phyloP scores from a whole-genome alignment of 148 eudicot genomes.

The Diospyros kaki region DNA sequence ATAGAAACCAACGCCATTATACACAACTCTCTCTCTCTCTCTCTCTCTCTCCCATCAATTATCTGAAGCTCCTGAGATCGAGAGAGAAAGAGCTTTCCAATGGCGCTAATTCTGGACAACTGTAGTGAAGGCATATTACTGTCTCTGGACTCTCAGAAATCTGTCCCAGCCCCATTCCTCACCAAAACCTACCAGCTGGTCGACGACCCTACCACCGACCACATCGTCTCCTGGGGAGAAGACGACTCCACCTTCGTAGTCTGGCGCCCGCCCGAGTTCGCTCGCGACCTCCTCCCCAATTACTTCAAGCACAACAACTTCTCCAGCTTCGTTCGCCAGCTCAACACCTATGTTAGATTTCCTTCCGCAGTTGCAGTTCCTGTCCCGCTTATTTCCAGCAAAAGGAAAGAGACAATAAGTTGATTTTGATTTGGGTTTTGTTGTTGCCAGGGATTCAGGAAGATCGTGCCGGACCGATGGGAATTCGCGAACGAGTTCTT shows the following conservation, averaged over 20 bases:
- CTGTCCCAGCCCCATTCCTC: constrained; percentile 77
- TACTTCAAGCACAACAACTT: constrained; percentile 77
- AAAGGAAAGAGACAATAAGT: too few relatives aligned
- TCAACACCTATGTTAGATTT: constrained; percentile 57
- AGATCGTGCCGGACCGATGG: constrained; percentile 81
- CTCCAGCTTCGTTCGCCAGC: constrained; percentile 73
- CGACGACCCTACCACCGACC: constrained; percentile 63
- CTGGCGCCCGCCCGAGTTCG: constrained; percentile 93
- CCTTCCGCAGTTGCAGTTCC: too few relatives aligned
- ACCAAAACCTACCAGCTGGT: constrained; percentile 66
- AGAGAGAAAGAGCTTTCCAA: constrained; percentile 4
- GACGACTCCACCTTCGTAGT: constrained; percentile 78
- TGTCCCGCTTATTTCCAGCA: background rate
- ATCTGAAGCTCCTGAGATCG: background rate
- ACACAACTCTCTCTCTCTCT: background rate
- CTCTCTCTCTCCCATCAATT: background rate
- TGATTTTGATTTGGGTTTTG: too few relatives aligned
- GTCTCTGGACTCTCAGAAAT: constrained; percentile 60
- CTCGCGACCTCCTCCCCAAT: constrained; percentile 73
- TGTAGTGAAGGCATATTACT: constrained; percentile 54
- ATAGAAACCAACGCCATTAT: background rate
- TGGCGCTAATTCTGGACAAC: constrained; percentile 68
- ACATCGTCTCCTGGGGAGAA: constrained; percentile 88
- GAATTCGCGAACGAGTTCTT: constrained; percentile 90
- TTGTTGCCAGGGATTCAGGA: constrained; percentile 71